These are phyloP conservation scores for Annulohypoxylon maeteangense DNA, from an alignment of 495 filamentous ascomycete genomes.

Conservation along the genomic window DNA sequence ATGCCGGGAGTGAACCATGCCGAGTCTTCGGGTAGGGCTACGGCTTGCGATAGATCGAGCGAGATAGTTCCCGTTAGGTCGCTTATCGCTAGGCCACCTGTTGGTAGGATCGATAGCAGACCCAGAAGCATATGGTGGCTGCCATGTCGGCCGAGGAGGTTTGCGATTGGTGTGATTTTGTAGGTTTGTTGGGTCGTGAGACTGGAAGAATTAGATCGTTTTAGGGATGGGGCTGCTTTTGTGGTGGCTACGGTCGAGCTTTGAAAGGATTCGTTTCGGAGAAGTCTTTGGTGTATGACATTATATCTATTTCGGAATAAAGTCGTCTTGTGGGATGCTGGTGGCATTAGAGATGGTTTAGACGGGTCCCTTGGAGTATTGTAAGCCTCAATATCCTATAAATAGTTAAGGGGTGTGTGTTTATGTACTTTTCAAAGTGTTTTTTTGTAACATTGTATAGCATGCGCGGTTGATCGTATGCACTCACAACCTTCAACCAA, in stretches of 20 bases:
- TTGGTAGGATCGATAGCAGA: slow-evolving; percentile 80
- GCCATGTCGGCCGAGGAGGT: slow-evolving; percentile 89
- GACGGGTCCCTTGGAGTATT: slow-evolving; percentile 58
- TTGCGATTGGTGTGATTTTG: slow-evolving; percentile 92
- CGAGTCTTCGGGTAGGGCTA: slow-evolving; percentile 82
- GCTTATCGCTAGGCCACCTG: slow-evolving; percentile 81
- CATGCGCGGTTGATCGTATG: slow-evolving; percentile 87
- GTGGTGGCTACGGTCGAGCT: slow-evolving; percentile 70
- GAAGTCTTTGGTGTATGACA: slow-evolving; percentile 86
- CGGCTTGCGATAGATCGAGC: slow-evolving; percentile 83
- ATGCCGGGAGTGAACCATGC: slow-evolving; percentile 94
- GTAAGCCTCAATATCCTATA: slow-evolving; percentile 9
- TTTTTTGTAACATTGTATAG: slow-evolving; percentile 88
- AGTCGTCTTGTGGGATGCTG: slow-evolving; percentile 80
- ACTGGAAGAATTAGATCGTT: slow-evolving; percentile 66
- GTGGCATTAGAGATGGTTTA: slow-evolving; percentile 80
- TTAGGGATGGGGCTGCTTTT: slow-evolving; percentile 56
- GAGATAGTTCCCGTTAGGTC: slow-evolving; percentile 89
- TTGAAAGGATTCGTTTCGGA: slow-evolving; percentile 94
- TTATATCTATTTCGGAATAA: slow-evolving; percentile 91
- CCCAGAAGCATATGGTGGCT: slow-evolving; percentile 88
- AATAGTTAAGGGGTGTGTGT: not conserved
- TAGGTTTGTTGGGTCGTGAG: slow-evolving; percentile 69
- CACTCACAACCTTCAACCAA: slow-evolving; percentile 81
- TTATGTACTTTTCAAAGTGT: slow-evolving; percentile 78